phyloP scores from a whole-genome alignment of 106 monocot species.

The Cymbidium sinense region DNA sequence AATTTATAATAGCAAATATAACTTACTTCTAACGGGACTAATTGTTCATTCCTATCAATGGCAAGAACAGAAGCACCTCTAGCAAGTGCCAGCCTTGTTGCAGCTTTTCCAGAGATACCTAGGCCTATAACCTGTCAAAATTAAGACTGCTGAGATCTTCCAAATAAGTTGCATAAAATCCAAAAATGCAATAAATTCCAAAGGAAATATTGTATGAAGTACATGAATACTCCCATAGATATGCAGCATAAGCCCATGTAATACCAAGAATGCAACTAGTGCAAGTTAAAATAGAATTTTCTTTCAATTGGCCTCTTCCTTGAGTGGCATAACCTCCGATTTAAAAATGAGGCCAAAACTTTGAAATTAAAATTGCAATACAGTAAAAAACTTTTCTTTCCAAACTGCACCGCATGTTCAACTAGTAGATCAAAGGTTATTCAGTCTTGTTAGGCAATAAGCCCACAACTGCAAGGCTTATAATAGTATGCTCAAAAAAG shows the following conservation, averaged over 20 bases:
- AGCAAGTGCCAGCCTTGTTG: conserved; percentile 34
- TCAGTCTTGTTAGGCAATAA: neutral
- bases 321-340: neutral
- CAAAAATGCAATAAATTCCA: neutral
- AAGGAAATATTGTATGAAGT: neutral
- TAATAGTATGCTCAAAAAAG: neutral
- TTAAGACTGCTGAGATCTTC: neutral
- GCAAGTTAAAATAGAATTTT: neutral
- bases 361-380: too few relatives aligned
- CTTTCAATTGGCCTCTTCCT: neutral
- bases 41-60: conserved; percentile 33
- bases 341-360: neutral
- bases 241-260: neutral
- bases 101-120: conserved; percentile 40
- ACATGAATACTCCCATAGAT: neutral
- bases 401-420: neutral
- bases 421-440: neutral
- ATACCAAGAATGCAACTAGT: neutral
- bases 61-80: conserved; percentile 50
- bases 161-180: neutral
- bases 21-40: conserved; percentile 31
- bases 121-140: conserved; percentile 39
- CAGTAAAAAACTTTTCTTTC: neutral
- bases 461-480: neutral
- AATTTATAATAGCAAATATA: neutral